Evolutionary conservation across 441 rosid genomes (phyloP).

Genomic region (Erodium texanum): DNA sequence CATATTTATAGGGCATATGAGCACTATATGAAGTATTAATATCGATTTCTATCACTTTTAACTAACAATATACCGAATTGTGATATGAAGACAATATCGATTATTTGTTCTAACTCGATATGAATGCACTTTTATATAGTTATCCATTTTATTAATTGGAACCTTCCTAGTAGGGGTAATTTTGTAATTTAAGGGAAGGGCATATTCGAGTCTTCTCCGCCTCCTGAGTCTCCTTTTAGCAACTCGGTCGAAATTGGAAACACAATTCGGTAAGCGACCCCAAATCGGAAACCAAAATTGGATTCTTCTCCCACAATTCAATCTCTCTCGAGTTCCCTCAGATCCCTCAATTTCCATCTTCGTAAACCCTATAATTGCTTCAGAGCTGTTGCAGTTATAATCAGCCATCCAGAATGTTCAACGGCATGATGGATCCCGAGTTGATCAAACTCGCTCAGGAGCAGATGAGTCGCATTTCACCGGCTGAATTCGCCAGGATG

Average conservation of each 20-base stretch:
- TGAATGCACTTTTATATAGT: too few species aligned
- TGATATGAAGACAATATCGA: too few species aligned
- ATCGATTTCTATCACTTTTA: too few species aligned
- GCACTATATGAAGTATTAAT: too few species aligned
- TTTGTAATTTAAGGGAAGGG: neutral
- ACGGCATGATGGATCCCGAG: conserved; percentile 94
- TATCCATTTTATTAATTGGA: too few species aligned
- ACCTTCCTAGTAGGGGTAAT: neutral
- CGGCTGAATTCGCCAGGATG: conserved; percentile 70
- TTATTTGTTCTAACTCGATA: too few species aligned
- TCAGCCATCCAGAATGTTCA: conserved; percentile 33
- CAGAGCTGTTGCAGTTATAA: neutral
- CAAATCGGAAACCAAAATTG: neutral
- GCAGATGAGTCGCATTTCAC: conserved; percentile 87
- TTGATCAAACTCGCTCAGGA: conserved; percentile 78
- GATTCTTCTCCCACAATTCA: neutral
- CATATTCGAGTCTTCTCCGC: neutral
- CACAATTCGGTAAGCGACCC: too few species aligned
- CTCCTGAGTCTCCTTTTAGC: neutral
- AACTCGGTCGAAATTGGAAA: neutral
- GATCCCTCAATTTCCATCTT: neutral
- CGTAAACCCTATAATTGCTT: neutral
- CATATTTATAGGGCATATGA: too few species aligned
- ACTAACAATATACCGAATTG: too few species aligned
- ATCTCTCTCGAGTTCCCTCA: neutral